These are phyloP conservation scores for Falciphora oryzae DNA, from an alignment of 2,329 filamentous ascomycete species.

Conservation along the genomic window DNA sequence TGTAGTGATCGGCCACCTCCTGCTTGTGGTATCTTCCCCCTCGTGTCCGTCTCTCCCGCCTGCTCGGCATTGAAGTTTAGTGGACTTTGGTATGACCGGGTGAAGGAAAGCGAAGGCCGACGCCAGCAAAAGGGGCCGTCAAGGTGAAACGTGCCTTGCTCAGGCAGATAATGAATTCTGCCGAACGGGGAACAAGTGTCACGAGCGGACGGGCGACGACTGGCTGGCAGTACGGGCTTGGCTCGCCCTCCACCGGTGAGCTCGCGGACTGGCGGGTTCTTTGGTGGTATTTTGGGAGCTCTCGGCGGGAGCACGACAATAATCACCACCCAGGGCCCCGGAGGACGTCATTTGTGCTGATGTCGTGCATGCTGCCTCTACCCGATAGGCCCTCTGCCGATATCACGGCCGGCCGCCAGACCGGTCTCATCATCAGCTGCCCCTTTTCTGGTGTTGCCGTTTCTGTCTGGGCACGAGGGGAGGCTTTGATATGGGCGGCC, in stretches of 20 bases:
- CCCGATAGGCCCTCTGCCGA: not conserved
- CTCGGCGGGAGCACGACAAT: not conserved
- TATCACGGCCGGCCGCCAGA: not conserved
- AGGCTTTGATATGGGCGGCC: not conserved
- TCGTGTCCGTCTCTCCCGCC: slow-evolving; percentile 5
- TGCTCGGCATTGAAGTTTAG: not conserved
- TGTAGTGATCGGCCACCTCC: not conserved
- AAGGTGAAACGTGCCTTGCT: slow-evolving; percentile 5
- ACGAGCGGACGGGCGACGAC: not conserved
- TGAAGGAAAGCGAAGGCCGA: not conserved
- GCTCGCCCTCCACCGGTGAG: not conserved
- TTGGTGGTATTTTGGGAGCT: not conserved
- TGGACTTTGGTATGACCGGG: not conserved
- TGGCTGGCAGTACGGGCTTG: not conserved
- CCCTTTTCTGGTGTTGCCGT: not conserved
- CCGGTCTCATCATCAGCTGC: not conserved
- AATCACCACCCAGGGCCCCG: not conserved
- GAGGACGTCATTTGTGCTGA: not conserved
- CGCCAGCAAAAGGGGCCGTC: not conserved
- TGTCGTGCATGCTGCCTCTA: not conserved
- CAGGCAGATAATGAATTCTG: slow-evolving; percentile 7
- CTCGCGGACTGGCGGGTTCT: not conserved
- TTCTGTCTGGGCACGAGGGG: not conserved
- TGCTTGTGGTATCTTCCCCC: not conserved
- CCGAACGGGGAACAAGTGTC: not conserved